Evolutionary conservation across 805 yeast species (phyloP), one percentile per base, ranked within the genome.

Genomic region (Wickerhamomyces ciferrii): DNA sequence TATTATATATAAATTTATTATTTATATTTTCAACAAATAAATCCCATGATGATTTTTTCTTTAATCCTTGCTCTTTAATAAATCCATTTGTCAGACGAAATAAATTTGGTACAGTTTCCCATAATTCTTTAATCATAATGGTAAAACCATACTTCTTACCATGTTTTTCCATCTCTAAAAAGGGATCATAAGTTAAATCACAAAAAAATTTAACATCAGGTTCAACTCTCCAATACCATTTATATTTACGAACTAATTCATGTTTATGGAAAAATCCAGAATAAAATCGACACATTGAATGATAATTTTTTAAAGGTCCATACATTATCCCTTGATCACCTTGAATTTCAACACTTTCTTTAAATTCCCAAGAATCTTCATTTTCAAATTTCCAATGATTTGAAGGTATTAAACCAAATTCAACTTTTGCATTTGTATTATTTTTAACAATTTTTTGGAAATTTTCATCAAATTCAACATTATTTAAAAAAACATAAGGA

Each of bases 151-250:
- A 91, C 54, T 75, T 78, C 65, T 91, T 91, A 40, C 79, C 76
- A 48, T 61, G 58, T 42, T 69, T 71, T 43, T 77, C 77, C 97
- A 92, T 89, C 56, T 85, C 88, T 15, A 74, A 54, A 59, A 92
- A 94, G 14, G 97, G 96, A 66, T 92, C 98, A 66, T 91, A 89
- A 0, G 96, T 84, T 45, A 90, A 65, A 63, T 92, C 97, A 66
- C 99, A 92, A 62, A 75, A 89, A 60, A 88, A 89, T 53, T 87
- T 83, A 37, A 92, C 94, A 53, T 85, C 85, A 3, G 98, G 98
- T 64, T 94, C 99, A 13, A 94, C 89, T 46, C 98, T 75, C 97
- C 97, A 91, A 67, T 90, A 92, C 95, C 96, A 92, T 50, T 90
- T 89, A 46, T 81, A 74, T 49, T 80, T 75, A 43, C 66, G 65